Percentiles rank a stretch among this genome's conserved stretches.
Evolutionary conservation across 2,329 filamentous ascomycete species (phyloP).

Genomic region (Diaporthe sp.): DNA sequence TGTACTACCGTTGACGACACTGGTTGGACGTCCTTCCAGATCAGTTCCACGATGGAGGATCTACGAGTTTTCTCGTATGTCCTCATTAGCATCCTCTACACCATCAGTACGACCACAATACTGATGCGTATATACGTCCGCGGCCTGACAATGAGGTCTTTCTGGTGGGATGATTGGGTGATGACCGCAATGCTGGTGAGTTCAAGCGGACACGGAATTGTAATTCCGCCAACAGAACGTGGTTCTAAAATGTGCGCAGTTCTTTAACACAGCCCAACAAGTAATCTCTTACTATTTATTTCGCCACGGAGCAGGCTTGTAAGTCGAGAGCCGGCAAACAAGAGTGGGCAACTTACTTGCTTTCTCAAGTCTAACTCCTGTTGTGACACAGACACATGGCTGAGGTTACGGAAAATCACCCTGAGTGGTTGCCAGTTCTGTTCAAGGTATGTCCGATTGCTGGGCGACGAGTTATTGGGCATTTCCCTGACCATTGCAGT

Average conservation of each 20-base stretch:
- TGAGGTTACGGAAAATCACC: background rate
- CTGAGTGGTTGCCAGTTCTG: background rate
- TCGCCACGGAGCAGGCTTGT: background rate
- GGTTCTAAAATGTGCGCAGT: background rate
- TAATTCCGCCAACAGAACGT: too few species aligned
- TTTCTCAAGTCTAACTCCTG: background rate
- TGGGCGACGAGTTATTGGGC: background rate
- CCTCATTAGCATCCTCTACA: slow-evolving; percentile 19
- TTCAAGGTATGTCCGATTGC: background rate
- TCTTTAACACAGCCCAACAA: slow-evolving; percentile 8
- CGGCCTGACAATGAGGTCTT: slow-evolving; percentile 24
- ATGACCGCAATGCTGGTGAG: slow-evolving; percentile 8
- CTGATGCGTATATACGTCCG: slow-evolving; percentile 7
- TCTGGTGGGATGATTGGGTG: slow-evolving; percentile 16
- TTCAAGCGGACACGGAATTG: background rate
- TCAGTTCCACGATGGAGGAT: background rate
- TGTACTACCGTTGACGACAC: background rate
- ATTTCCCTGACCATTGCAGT: slow-evolving; percentile 32
- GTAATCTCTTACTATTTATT: background rate
- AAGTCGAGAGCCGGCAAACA: background rate
- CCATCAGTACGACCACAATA: slow-evolving; percentile 6
- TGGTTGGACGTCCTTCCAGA: background rate
- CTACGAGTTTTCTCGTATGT: background rate
- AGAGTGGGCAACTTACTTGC: too few species aligned
- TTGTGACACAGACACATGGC: background rate